These are phyloP conservation scores for Eimeria zaria DNA, from an alignment of 169 alveolate genomes.

Conservation along the genomic window DNA sequence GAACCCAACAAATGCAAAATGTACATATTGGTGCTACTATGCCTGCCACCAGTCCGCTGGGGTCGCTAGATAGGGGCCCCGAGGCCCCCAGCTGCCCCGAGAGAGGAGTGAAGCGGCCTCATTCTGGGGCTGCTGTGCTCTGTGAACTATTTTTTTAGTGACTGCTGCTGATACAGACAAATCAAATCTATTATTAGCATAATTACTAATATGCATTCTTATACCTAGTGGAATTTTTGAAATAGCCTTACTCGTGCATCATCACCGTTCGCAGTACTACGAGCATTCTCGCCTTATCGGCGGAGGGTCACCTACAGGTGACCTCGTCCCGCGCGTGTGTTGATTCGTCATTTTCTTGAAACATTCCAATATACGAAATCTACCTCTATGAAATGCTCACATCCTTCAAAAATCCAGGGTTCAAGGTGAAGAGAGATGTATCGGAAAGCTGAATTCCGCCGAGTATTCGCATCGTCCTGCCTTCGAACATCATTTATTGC, in stretches of 20 bases:
- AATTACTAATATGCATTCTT: too few species aligned
- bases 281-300: neutral
- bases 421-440: neutral
- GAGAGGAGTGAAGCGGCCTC: neutral
- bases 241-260: neutral
- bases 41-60: neutral
- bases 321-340: neutral
- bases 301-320: slow-evolving; percentile 26
- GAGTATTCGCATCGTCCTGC: neutral
- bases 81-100: slow-evolving; percentile 9
- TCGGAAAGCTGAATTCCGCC: neutral
- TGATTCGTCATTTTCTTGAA: neutral
- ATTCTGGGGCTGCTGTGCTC: neutral
- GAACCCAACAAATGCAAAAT: neutral
- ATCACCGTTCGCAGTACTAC: neutral
- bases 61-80: neutral
- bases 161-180: neutral
- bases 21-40: neutral
- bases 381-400: neutral
- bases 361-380: neutral
- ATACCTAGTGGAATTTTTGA: neutral
- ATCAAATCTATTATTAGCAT: neutral
- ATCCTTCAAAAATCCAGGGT: neutral
- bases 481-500: neutral
- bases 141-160: neutral